A percentile compares a stretch with the other conserved stretches of the same genome.
Conservation (phyloP, 371 early-diverging fungal species). For the Umbelopsis sp. region DNA sequence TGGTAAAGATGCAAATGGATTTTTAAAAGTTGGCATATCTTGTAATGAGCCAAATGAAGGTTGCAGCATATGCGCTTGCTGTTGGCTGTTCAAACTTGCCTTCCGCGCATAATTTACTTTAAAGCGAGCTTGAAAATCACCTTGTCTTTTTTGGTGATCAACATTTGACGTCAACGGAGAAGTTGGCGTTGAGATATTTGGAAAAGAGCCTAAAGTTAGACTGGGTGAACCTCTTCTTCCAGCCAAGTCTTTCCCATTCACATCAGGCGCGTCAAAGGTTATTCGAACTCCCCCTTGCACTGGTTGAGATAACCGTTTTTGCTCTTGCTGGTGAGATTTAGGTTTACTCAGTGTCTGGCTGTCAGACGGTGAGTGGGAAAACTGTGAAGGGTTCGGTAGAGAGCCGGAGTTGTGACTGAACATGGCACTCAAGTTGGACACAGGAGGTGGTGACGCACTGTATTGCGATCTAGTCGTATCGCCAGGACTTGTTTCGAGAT, state of each 20-base stretch:
- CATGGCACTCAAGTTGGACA: conserved; percentile 11
- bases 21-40: conserved; percentile 8
- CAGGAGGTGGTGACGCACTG: conserved; percentile 7
- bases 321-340: not conserved
- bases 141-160: conserved; percentile 32
- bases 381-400: not conserved
- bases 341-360: not conserved
- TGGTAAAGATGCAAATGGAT: conserved; percentile 11
- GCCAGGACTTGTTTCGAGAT: not conserved
- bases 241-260: not conserved
- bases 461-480: not conserved
- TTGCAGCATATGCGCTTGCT: conserved; percentile 11
- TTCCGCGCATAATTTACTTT: conserved; percentile 38
- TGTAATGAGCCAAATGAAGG: conserved; percentile 6
- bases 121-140: conserved; percentile 38
- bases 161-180: conserved; percentile 20
- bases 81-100: conserved; percentile 19
- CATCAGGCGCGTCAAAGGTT: conserved; percentile 1
- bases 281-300: conserved; percentile 10
- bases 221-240: conserved; percentile 13
- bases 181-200: not conserved
- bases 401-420: conserved; percentile 22
- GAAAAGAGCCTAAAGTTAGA: not conserved
- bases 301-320: conserved; percentile 1
- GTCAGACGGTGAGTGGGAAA: conserved; percentile 18